These are phyloP conservation scores for Capsella bursapastoris DNA, from an alignment of 345 rosid genomes.

Conservation along the genomic window DNA sequence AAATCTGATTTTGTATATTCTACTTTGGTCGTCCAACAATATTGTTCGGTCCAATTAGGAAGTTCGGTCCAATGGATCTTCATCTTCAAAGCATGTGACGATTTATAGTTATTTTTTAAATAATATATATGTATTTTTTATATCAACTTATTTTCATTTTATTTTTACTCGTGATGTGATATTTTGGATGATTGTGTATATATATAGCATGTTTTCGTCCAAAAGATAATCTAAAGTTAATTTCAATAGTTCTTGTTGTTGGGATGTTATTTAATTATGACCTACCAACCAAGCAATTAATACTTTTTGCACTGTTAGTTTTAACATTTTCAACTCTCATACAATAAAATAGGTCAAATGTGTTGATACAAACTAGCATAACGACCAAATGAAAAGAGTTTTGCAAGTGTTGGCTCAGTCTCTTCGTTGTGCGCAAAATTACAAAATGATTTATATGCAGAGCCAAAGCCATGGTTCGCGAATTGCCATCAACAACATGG, in stretches of 20 bases:
- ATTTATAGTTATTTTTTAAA: not conserved
- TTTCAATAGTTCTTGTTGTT: conserved; percentile 35
- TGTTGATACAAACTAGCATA: not conserved
- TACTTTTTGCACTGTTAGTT: conserved; percentile 8
- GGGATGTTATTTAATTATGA: conserved; percentile 35
- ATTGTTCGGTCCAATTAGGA: not conserved
- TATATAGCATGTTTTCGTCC: not conserved
- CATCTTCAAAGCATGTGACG: not conserved
- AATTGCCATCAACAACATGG: not conserved
- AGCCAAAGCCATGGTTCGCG: not conserved
- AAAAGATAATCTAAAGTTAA: not conserved
- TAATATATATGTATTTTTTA: too few relatives aligned
- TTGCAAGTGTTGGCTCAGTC: not conserved
- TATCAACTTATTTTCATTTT: not conserved
- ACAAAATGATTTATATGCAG: not conserved
- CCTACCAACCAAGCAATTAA: conserved; percentile 32
- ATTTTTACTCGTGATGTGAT: not conserved
- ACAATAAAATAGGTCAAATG: not conserved
- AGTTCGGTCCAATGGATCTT: not conserved
- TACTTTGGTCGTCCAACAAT: not conserved
- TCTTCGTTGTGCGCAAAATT: not conserved
- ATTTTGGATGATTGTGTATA: not conserved
- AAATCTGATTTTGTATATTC: not conserved
- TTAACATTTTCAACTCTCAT: not conserved
- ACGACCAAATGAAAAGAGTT: not conserved